Evolutionary conservation across 2,329 filamentous ascomycete genomes (phyloP), one percentile per base, ranked within the genome.

Genomic region (Daldinia eschscholtzii): DNA sequence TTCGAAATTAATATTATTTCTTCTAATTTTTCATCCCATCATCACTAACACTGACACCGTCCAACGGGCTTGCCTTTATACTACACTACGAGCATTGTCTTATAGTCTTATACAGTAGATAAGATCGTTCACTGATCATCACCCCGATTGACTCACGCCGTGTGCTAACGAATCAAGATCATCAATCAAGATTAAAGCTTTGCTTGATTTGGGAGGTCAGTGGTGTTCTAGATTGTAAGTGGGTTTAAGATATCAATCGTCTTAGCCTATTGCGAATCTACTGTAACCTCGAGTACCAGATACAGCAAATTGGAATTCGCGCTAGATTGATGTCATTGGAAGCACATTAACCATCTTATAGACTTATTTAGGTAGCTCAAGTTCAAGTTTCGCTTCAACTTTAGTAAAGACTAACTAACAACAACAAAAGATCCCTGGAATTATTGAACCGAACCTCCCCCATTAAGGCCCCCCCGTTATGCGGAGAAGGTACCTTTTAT

Each of bases 121-220:
- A 53, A 53, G 23, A 30, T 12, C n/a, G 33, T 41, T 23, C 28
- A 26, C 33, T 18, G 20, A 18, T 12, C 33, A 44, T 61, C 26
- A 28, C 48, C n/a, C 28, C 48, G 12, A 18, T 6, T 70, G 68
- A 70, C 65, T 70, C 68, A 70, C 52, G 42, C 61, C 68, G 64
- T 23, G 35, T 20, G 4, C 13, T 46, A 35, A 33, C 58, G 46
- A 68, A 68, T 65, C 30, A 63, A 23, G 48, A 50, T 39, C 28
- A 63, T 60, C 13, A 13, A 46, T 35, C 33, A 30, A 52, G 18
- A 13, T 41, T n/a, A 6, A n/a, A n/a, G 18, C 15, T 18, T 61
- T 23, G 26, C 68, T 64, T 42, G 9, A 70, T 68, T 39, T 6
- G 57, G 62, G 56, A 68, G 68, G 65, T 65, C 41, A 61, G 48